Conservation (phyloP, 257 asterid species). For the Lycium ferocissimum region DNA sequence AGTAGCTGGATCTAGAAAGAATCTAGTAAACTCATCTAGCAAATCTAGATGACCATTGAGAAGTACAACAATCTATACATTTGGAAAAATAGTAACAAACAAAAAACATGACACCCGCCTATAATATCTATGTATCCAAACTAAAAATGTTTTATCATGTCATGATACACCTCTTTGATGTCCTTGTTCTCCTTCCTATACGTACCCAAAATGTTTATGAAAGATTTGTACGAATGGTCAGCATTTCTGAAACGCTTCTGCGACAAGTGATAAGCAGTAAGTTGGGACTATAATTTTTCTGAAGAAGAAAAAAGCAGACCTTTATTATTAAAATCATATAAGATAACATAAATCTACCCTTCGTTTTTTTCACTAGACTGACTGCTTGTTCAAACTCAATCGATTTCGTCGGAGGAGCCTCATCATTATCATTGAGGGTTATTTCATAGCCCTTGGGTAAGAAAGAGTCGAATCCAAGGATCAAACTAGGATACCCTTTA, state of each 20-base stretch:
- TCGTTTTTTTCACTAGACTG: slow-evolving; percentile 85
- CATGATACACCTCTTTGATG: slow-evolving; percentile 79
- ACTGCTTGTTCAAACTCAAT: slow-evolving; percentile 91
- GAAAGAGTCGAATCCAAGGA: slow-evolving; percentile 97
- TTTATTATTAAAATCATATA: not conserved
- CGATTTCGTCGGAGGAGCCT: slow-evolving; percentile 77
- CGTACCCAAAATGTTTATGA: slow-evolving; percentile 88
- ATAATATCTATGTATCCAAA: not conserved
- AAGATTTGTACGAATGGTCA: slow-evolving; percentile 90
- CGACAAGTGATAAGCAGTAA: slow-evolving; percentile 36
- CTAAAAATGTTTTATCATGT: slow-evolving; percentile 50
- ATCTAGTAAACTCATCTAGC: slow-evolving; percentile 88
- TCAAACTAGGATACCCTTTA: slow-evolving; percentile 88
- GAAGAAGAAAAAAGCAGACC: not conserved
- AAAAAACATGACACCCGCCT: not conserved
- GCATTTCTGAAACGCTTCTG: slow-evolving; percentile 87
- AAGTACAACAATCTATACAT: slow-evolving; percentile 76
- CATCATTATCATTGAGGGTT: slow-evolving; percentile 80
- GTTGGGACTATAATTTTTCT: not conserved
- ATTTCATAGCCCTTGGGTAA: slow-evolving; percentile 97
- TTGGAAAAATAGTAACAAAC: not conserved
- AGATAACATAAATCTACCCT: slow-evolving; percentile 53
- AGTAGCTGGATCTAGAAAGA: slow-evolving; percentile 77
- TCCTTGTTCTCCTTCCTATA: slow-evolving; percentile 87
- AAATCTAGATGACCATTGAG: slow-evolving; percentile 87